Evolutionary conservation across 495 filamentous ascomycete genomes (phyloP).

Genomic region (Glutinoglossum americanum): DNA sequence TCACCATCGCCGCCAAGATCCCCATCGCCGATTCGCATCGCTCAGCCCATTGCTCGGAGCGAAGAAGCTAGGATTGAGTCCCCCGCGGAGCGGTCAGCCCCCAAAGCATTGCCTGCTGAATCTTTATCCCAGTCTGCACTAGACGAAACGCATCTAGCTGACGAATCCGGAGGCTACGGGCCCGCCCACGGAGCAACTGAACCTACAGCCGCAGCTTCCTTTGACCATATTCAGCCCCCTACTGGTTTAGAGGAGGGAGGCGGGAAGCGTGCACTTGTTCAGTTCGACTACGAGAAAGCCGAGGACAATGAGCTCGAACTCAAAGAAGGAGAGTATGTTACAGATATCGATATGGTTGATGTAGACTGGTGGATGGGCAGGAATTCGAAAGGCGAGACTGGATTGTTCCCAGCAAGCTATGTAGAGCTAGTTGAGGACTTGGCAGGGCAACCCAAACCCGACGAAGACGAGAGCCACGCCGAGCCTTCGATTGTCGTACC

Average conservation of each 20-base stretch:
- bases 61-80: slow-evolving; percentile 29
- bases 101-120: slow-evolving; percentile 31
- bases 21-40: slow-evolving; percentile 62
- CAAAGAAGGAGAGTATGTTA: slow-evolving; percentile 73
- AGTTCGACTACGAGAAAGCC: slow-evolving; percentile 93
- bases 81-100: slow-evolving; percentile 24
- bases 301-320: slow-evolving; percentile 93
- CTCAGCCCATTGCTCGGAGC: slow-evolving; percentile 59
- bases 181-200: slow-evolving; percentile 39
- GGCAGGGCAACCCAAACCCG: slow-evolving; percentile 13
- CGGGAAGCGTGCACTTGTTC: slow-evolving; percentile 52
- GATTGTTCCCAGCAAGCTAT: slow-evolving; percentile 92
- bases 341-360: slow-evolving; percentile 95
- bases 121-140: slow-evolving; percentile 37
- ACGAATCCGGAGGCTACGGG: slow-evolving; percentile 38
- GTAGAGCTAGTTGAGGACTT: slow-evolving; percentile 56
- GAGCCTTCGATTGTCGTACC: slow-evolving; percentile 11
- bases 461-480: slow-evolving; percentile 3
- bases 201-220: slow-evolving; percentile 24
- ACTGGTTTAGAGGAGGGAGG: not conserved
- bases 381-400: slow-evolving; percentile 57
- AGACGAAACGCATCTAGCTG: slow-evolving; percentile 35
- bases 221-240: slow-evolving; percentile 14
- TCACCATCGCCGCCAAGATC: slow-evolving; percentile 31
- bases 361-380: slow-evolving; percentile 93